Evolutionary conservation across 495 filamentous ascomycete species (phyloP).

Genomic region (Trichoderma reesei): DNA sequence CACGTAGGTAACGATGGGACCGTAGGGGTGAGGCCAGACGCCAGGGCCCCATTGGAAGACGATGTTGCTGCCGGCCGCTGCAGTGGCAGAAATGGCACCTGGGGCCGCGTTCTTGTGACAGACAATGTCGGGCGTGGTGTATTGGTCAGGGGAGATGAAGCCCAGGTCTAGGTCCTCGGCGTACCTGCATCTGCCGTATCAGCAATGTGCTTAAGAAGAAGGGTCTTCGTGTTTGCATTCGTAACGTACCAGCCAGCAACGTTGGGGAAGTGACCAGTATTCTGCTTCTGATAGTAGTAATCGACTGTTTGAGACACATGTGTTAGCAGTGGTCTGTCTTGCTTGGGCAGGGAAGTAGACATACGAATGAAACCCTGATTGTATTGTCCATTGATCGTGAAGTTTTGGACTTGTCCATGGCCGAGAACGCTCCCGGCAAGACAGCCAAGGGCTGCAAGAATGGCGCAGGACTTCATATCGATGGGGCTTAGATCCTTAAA

Average conservation of each 20-base stretch:
- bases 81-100: slow-evolving; percentile 22
- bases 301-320: neutral
- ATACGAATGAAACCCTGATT: slow-evolving; percentile 4
- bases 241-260: slow-evolving; percentile 8
- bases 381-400: neutral
- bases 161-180: slow-evolving; percentile 26
- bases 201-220: neutral
- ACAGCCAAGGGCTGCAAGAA: slow-evolving; percentile 1
- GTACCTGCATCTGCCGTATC: slow-evolving; percentile 13
- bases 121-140: slow-evolving; percentile 24
- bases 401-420: slow-evolving; percentile 4
- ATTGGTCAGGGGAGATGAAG: slow-evolving; percentile 22
- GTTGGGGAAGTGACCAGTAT: slow-evolving; percentile 4
- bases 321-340: neutral
- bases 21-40: slow-evolving; percentile 22
- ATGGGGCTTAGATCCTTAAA: neutral
- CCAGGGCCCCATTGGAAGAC: slow-evolving; percentile 20
- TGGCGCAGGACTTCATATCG: neutral
- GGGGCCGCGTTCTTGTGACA: slow-evolving; percentile 29
- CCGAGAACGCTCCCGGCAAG: neutral
- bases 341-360: neutral
- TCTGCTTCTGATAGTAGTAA: slow-evolving; percentile 7
- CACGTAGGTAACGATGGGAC: slow-evolving; percentile 27
- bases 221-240: neutral
- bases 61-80: slow-evolving; percentile 21